Evolutionary conservation across 768 basidiomycete genomes (phyloP).

Genomic region (Naganishia friedmannii): DNA sequence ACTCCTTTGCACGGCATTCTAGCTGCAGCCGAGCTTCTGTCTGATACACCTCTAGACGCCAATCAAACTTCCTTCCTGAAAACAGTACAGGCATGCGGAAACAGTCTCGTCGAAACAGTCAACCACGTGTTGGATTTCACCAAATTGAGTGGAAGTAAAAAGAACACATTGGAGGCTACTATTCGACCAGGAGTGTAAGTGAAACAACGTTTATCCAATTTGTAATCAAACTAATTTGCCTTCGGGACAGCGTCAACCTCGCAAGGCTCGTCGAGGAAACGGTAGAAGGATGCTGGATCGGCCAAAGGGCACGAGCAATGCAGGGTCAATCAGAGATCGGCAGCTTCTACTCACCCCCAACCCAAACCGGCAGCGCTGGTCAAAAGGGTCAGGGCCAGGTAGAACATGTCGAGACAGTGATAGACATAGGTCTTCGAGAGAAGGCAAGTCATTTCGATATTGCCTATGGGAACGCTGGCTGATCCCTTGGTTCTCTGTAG

Average conservation of each 20-base stretch:
- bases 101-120: constrained; percentile 91
- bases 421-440: constrained; percentile 73
- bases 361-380: constrained; percentile 45
- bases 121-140: constrained; percentile 96
- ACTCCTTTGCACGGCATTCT: constrained; percentile 91
- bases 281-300: constrained; percentile 91
- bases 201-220: too few species aligned
- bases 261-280: constrained; percentile 49
- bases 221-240: background rate
- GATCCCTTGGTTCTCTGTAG: constrained; percentile 51
- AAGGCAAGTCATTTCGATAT: constrained; percentile 1
- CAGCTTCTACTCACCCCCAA: constrained; percentile 84
- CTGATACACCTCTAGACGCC: constrained; percentile 75
- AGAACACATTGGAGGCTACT: constrained; percentile 71
- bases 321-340: constrained; percentile 77
- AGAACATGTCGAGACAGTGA: constrained; percentile 72
- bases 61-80: constrained; percentile 82
- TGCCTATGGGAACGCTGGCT: constrained; percentile 7
- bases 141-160: constrained; percentile 81
- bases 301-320: constrained; percentile 74
- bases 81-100: constrained; percentile 91
- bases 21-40: constrained; percentile 85
- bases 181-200: constrained; percentile 54
- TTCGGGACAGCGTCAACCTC: constrained; percentile 42
- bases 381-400: constrained; percentile 1